Evolutionary conservation across 2,329 filamentous ascomycete genomes (phyloP).

Genomic region (Lomentospora prolificans): DNA sequence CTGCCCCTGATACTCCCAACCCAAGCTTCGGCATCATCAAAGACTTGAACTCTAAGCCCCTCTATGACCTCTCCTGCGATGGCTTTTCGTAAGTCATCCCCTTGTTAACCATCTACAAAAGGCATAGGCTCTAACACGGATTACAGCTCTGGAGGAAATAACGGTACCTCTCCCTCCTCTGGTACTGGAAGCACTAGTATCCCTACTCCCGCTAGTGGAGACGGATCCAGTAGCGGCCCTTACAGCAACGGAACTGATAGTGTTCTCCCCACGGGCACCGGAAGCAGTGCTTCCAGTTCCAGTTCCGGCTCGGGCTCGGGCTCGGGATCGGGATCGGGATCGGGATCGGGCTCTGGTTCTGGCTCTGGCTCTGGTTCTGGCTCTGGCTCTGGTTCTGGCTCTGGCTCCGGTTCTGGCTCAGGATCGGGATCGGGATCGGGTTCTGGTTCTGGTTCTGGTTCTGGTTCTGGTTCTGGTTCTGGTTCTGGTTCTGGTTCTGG

Average conservation of each 20-base stretch:
- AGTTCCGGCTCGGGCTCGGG: neutral
- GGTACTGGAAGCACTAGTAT: neutral
- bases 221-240: neutral
- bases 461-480: neutral
- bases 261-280: neutral
- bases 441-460: neutral
- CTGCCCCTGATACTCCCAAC: constrained; percentile 45
- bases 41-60: constrained; percentile 40
- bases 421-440: neutral
- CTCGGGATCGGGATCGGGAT: neutral
- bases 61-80: constrained; percentile 55
- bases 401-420: neutral
- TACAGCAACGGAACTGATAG: neutral
- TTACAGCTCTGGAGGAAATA: neutral
- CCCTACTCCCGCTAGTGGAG: neutral
- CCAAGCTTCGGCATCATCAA: constrained; percentile 63
- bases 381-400: neutral
- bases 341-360: neutral
- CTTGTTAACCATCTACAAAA: neutral
- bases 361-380: neutral
- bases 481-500: neutral
- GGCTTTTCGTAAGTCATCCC: constrained; percentile 14
- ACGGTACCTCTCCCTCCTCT: neutral
- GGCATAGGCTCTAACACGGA: neutral
- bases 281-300: neutral